phyloP scores from a whole-genome alignment of 2,329 filamentous ascomycete species.

The Chalara sp. region DNA sequence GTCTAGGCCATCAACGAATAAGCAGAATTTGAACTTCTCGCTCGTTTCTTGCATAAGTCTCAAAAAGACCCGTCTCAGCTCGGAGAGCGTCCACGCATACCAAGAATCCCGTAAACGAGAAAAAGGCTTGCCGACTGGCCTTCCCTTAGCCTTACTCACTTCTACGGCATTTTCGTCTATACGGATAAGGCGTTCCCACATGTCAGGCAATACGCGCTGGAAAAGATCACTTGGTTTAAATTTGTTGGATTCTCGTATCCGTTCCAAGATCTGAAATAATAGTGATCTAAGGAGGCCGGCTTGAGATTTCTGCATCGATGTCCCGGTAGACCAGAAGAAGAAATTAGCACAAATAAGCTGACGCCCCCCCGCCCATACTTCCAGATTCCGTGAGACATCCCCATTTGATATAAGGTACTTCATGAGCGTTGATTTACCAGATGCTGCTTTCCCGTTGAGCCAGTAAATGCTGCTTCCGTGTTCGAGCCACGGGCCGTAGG shows the following conservation, averaged over 20 bases:
- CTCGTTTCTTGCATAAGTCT: neutral
- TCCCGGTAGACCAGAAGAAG: constrained; percentile 17
- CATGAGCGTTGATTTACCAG: constrained; percentile 41
- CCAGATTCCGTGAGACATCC: neutral
- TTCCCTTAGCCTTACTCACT: neutral
- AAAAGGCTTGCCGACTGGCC: too few species aligned
- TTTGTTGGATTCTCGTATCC: too few species aligned
- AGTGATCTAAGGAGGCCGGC: constrained; percentile 13
- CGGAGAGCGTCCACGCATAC: neutral
- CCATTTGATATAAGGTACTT: constrained; percentile 20
- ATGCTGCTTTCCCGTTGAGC: constrained; percentile 37
- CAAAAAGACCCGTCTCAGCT: neutral
- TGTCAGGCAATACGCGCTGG: neutral
- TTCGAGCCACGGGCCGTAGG: constrained; percentile 22
- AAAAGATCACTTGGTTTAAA: neutral
- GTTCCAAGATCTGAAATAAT: constrained; percentile 7
- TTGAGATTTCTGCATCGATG: constrained; percentile 13
- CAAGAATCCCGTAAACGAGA: too few species aligned
- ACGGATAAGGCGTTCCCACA: neutral
- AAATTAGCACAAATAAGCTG: neutral
- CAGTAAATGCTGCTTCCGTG: constrained; percentile 25
- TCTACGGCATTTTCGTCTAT: neutral
- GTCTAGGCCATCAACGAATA: neutral
- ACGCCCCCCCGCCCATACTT: neutral
- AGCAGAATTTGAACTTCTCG: neutral